Evolutionary conservation across 345 rosid species (phyloP).

Genomic region (Eutrema yunnanense): DNA sequence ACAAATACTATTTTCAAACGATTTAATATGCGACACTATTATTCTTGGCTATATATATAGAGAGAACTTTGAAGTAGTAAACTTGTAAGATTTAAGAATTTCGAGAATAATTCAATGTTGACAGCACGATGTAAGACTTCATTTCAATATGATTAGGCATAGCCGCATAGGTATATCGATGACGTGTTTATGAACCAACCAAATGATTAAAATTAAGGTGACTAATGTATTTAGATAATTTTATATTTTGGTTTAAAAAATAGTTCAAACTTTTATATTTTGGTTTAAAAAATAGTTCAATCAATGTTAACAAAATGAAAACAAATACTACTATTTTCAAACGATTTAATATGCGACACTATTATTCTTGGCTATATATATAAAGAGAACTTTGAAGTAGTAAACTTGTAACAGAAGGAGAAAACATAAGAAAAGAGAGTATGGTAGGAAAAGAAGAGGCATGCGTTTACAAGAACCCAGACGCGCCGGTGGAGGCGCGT

Average conservation of each 20-base stretch:
- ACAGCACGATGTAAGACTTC: not conserved
- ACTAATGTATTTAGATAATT: not conserved
- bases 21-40: too few relatives aligned
- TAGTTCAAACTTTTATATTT: not conserved
- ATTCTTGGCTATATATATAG: too few relatives aligned
- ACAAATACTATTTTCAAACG: too few relatives aligned
- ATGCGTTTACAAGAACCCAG: slow-evolving; percentile 32
- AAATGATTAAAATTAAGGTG: not conserved
- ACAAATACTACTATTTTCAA: not conserved
- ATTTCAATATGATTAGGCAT: too few relatives aligned
- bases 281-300: not conserved
- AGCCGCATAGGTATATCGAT: too few relatives aligned
- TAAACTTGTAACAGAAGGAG: not conserved
- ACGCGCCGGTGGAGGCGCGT: slow-evolving; percentile 60
- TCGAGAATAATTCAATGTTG: not conserved
- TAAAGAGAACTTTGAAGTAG: not conserved
- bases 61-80: too few relatives aligned
- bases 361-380: not conserved
- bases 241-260: not conserved
- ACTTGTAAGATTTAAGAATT: not conserved
- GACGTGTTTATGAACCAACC: too few relatives aligned
- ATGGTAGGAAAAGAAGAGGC: not conserved
- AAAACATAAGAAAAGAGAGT: not conserved
- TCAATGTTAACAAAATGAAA: not conserved
- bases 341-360: too few relatives aligned